Conservation (phyloP, 1,139 yeast species). For the Williopsis jadinii region DNA sequence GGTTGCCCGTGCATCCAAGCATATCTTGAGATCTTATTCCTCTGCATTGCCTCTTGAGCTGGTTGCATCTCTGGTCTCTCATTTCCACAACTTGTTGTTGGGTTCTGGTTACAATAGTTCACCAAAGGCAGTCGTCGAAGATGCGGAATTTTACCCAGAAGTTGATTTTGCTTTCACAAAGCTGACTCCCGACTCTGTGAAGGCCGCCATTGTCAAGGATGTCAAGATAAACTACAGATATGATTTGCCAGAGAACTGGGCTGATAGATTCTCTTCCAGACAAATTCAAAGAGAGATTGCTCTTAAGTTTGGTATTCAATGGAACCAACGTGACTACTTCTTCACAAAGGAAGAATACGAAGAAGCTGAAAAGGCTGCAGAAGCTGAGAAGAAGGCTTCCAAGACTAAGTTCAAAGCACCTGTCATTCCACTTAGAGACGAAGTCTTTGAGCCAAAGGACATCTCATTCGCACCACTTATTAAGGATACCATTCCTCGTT, state of each 20-base stretch:
- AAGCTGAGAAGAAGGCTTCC: conserved; percentile 30
- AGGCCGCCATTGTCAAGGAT: conserved; percentile 39
- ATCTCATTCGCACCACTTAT: conserved; percentile 67
- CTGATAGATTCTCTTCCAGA: conserved; percentile 26
- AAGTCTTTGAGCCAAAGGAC: conserved; percentile 52
- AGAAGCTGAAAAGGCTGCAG: conserved; percentile 18
- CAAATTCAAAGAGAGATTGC: conserved; percentile 69
- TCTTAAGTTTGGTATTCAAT: conserved; percentile 78
- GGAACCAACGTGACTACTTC: conserved; percentile 40
- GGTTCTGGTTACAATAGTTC: conserved; percentile 38
- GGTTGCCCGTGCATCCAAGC: conserved; percentile 75
- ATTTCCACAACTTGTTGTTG: conserved; percentile 67
- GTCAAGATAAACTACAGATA: conserved; percentile 59
- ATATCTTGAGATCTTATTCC: conserved; percentile 50
- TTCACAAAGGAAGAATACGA: conserved; percentile 36
- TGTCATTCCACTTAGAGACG: conserved; percentile 16
- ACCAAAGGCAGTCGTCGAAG: conserved; percentile 38
- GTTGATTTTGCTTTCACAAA: conserved; percentile 38
- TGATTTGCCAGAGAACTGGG: conserved; percentile 45
- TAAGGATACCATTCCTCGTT: conserved; percentile 62
- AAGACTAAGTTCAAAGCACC: conserved; percentile 25
- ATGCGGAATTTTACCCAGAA: conserved; percentile 36
- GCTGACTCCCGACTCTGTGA: conserved; percentile 39
- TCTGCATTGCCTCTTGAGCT: conserved; percentile 45
- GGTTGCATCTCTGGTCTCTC: conserved; percentile 55